Evolutionary conservation across 805 yeast genomes (phyloP), one percentile per base, ranked within the genome.

Genomic region (Blastobotrys americana): DNA sequence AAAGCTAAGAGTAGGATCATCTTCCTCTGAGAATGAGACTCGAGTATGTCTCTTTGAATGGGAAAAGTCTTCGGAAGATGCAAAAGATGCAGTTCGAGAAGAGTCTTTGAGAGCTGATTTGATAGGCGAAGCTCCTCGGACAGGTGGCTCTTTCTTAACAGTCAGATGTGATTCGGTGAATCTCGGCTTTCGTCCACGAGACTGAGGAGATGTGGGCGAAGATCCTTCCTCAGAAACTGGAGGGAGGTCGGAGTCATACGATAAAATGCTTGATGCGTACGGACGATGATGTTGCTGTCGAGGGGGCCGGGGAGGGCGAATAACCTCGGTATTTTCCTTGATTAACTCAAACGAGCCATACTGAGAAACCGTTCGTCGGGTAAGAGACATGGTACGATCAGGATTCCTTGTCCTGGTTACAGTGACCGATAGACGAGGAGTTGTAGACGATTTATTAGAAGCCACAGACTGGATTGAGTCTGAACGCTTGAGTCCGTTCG

Each of bases 281-380:
- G 45, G 53, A 53, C n/a, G 56, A 25, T 28, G 9, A 16, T 37
- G 28, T 27, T 28, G 42, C 37, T 10, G 37, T n/a, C 36, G 16
- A 10, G 35, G 35, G 10, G 4, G 10, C 19, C 8, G 18, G 22
- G 34, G 35, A 33, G 20, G 34, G n/a, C 16, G 35, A 25, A 23
- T 52, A 19, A 59, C 56, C 44, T 59, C 57, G 10, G 63, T 59
- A 39, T 56, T 19, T 34, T 38, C 41, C 18, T 20, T 55, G 20
- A 59, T 55, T 23, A 64, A 48, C 50, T 64, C 63, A 47, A 63
- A 64, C 13, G 66, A 55, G 40, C 68, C 68, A 50, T 61, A 45
- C 27, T 57, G 61, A 28, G 63, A 59, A 28, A 64, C 54, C 1
- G 68, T 64, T 4, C 66, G 61, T 20, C 65, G 63, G 16, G 68